phyloP scores from a whole-genome alignment of 2,329 filamentous ascomycete species.

The Thielaviopsis ethacetica region DNA sequence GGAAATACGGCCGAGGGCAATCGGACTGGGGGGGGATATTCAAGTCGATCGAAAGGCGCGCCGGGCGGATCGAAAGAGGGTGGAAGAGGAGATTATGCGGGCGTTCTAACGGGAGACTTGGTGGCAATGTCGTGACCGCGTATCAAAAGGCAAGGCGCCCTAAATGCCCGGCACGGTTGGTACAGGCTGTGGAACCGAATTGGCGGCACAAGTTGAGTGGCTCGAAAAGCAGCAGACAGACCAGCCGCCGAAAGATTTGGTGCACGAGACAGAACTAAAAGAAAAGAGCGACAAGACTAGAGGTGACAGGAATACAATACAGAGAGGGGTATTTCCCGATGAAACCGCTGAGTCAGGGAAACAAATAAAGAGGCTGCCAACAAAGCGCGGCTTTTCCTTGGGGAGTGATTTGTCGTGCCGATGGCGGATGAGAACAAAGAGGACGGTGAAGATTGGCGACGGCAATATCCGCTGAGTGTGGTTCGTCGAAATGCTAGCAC shows the following conservation, averaged over 20 bases:
- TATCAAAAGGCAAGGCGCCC: neutral
- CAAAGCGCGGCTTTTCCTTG: neutral
- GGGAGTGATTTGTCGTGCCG: too few relatives aligned
- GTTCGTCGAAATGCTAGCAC: neutral
- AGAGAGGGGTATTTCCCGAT: neutral
- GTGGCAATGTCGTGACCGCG: neutral
- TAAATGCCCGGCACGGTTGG: neutral
- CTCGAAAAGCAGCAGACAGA: neutral
- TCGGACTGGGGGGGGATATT: neutral
- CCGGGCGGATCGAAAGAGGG: neutral
- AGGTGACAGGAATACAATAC: neutral
- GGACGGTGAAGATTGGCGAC: neutral
- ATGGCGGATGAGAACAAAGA: neutral
- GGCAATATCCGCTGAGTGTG: neutral
- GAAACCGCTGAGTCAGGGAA: neutral
- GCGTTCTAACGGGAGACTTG: neutral
- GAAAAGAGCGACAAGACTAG: neutral
- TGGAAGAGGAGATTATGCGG: too few relatives aligned
- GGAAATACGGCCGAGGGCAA: neutral
- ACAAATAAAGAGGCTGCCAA: neutral
- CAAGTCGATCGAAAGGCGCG: neutral
- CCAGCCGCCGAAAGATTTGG: neutral
- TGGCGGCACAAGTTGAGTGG: neutral
- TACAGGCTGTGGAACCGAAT: neutral
- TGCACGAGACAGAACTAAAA: neutral